Evolutionary conservation across 108 stramenopile genomes (phyloP).

Genomic region (Stephanodiscus triporus): DNA sequence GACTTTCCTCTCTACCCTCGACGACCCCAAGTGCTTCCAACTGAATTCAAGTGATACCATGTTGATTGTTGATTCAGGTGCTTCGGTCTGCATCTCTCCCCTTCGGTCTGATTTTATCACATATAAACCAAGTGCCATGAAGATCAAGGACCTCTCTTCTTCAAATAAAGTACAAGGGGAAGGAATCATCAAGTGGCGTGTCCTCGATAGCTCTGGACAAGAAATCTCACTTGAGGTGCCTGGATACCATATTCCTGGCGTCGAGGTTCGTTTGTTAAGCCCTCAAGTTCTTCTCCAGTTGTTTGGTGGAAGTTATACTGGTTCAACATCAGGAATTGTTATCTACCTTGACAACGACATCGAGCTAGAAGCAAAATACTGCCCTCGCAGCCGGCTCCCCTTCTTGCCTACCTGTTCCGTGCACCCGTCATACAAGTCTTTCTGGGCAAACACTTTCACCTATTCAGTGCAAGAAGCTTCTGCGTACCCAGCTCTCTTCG

Average conservation of each 20-base stretch:
- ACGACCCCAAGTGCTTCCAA: too few relatives aligned
- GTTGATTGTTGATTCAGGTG: constrained; percentile 38
- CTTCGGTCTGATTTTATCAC: constrained; percentile 18
- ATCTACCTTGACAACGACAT: not conserved
- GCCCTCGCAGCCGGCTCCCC: not conserved
- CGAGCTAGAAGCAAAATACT: not conserved
- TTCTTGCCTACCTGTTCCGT: not conserved
- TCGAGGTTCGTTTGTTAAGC: constrained; percentile 18
- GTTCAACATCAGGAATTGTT: not conserved
- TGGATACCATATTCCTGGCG: constrained; percentile 19
- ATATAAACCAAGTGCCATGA: constrained; percentile 10
- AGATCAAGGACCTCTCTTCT: constrained; percentile 18
- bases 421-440: not conserved
- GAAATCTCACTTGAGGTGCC: constrained; percentile 1
- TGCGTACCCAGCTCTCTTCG: not conserved
- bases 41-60: not conserved
- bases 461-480: not conserved
- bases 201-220: not conserved
- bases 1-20: too few relatives aligned
- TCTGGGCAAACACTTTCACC: constrained; percentile 12
- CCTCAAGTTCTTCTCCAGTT: constrained; percentile 16
- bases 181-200: constrained; percentile 20
- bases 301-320: not conserved
- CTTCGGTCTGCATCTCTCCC: constrained; percentile 38
- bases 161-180: constrained; percentile 24